Evolutionary conservation across 83 land plant genomes (phyloP).

Genomic region (Larix sibirica): DNA sequence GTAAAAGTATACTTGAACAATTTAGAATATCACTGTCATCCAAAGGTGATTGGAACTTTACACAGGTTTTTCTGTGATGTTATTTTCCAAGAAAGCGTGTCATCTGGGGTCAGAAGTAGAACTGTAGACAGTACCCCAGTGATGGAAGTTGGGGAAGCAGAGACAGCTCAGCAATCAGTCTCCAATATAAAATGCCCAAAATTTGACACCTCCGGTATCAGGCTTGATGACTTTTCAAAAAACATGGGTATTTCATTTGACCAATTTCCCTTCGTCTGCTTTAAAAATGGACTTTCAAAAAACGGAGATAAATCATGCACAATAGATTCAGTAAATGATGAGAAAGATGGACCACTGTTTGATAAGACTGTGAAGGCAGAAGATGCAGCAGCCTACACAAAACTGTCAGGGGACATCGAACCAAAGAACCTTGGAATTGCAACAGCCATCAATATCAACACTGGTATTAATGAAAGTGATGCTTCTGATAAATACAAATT

Average conservation of each 20-base stretch:
- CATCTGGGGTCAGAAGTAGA: not conserved
- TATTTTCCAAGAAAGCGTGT: not conserved
- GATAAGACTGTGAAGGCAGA: not conserved
- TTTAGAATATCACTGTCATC: slow-evolving; percentile 57
- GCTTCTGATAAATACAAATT: not conserved
- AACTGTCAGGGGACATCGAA: not conserved
- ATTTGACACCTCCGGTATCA: not conserved
- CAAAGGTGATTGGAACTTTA: slow-evolving; percentile 32
- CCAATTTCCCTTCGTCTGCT: slow-evolving; percentile 47
- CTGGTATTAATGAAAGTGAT: not conserved
- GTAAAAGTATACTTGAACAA: slow-evolving; percentile 21
- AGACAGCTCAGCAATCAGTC: not conserved
- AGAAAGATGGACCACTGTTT: not conserved
- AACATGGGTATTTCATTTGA: slow-evolving; percentile 27
- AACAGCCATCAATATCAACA: not conserved
- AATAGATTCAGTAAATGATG: not conserved
- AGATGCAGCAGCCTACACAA: not conserved
- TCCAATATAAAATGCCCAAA: not conserved
- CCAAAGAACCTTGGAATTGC: not conserved
- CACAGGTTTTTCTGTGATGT: slow-evolving; percentile 16
- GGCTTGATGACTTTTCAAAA: not conserved
- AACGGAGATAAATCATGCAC: not conserved
- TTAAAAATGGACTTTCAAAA: slow-evolving; percentile 15
- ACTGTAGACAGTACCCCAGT: not conserved
- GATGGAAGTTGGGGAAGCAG: not conserved